Base-by-base conservation (phyloP, 2,329 filamentous ascomycete species). In the Colletotrichum orbiculare region DNA sequence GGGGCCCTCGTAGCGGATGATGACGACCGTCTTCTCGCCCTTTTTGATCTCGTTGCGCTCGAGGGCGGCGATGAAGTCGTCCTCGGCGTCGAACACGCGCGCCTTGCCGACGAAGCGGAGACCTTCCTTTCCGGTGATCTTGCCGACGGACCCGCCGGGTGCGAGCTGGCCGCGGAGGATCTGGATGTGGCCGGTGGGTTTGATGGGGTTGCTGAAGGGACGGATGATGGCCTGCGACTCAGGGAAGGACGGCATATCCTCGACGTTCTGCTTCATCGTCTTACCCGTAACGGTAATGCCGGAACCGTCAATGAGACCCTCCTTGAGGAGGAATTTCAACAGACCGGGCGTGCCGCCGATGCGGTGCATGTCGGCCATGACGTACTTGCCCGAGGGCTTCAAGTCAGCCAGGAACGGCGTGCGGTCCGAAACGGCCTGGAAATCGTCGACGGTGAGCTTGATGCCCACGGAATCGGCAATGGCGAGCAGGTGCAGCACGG, bases 41-140 rank as follows among this genome's bases (percentile, higher is more conserved):
- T 91, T 90, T 70, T 93, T 93, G 72, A 97, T 93, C 70, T 90
- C 84, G 59, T 93, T 92, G 48, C 85, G 82, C 78, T 91, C 91
- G 12, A 97, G 84, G 0, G 93, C 92, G 35, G 85, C 81, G 74
- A 96, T 92, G 71, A 97, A 91, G 73, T 90, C 86, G 71, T 89
- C 85, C 79, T 97, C 94, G 69, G 93, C 92, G 78, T 97, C 85
- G 76, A 94, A 97, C 68, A 94, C 92, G 46, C 88, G 86, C 4
- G 94, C 94, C 74, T 89, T 92, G 64, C 94, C 94, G 11, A 85
- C 89, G 78, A 97, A 97, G 10, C 81, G 83, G 13, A 93, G 85
- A n/a, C 94, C 94, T 78, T 97, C 94, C 81, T 97, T 97, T 54
- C 94, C 94, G 0, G 94, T 97, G 77, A 97, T 97, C 80, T 97